These are phyloP conservation scores for Pisolithus marmoratus DNA, from an alignment of 768 basidiomycete genomes.

Conservation along the genomic window DNA sequence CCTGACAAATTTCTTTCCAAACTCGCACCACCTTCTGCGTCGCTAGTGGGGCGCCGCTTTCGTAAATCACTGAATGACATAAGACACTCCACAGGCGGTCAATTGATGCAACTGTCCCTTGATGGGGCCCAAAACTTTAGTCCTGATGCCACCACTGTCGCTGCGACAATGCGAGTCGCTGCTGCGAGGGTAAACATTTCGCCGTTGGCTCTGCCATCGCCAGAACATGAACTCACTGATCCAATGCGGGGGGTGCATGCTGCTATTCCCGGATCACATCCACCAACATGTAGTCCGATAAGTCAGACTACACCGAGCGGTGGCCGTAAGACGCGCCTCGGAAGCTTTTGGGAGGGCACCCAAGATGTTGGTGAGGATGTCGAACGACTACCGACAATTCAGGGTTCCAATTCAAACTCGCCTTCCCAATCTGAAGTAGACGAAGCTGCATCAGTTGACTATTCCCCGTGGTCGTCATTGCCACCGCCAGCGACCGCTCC, in stretches of 20 bases:
- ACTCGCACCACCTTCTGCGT: slow-evolving; percentile 18
- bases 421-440: slow-evolving; percentile 12
- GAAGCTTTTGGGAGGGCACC: slow-evolving; percentile 76
- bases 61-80: slow-evolving; percentile 44
- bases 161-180: slow-evolving; percentile 84
- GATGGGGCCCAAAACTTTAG: slow-evolving; percentile 31
- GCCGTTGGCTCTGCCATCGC: slow-evolving; percentile 82
- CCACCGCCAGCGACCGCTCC: slow-evolving; percentile 13
- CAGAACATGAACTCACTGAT: slow-evolving; percentile 88
- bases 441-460: slow-evolving; percentile 6
- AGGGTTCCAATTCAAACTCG: slow-evolving; percentile 19
- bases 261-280: slow-evolving; percentile 59
- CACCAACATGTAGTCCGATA: slow-evolving; percentile 26
- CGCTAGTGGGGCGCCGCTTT: slow-evolving; percentile 34
- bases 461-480: slow-evolving; percentile 2
- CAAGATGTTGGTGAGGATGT: slow-evolving; percentile 49
- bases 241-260: slow-evolving; percentile 76
- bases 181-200: slow-evolving; percentile 77
- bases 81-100: slow-evolving; percentile 25
- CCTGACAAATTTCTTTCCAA: slow-evolving; percentile 24
- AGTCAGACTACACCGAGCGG: slow-evolving; percentile 42
- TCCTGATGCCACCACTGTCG: slow-evolving; percentile 57
- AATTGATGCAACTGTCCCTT: slow-evolving; percentile 20
- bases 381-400: slow-evolving; percentile 18
- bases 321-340: slow-evolving; percentile 50